A percentile compares a stretch with the other conserved stretches of the same genome.
Conservation (phyloP, 129 eudicot genomes). For the Flaveria trinervia region DNA sequence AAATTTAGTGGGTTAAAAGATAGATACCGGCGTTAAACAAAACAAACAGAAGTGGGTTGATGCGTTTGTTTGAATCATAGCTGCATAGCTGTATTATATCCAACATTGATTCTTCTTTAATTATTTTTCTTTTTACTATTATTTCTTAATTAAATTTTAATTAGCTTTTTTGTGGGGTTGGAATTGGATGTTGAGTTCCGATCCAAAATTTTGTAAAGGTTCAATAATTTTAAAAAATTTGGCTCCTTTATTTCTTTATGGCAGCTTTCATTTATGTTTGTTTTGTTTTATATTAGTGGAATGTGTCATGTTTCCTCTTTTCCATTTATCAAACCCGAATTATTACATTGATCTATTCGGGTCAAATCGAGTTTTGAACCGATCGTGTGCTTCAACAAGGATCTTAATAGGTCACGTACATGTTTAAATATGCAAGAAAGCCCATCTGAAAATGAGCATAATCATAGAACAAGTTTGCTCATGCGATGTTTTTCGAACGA, state of each 20-base stretch:
- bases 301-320: constrained; percentile 38
- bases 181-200: constrained; percentile 41
- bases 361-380: background rate
- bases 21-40: constrained; percentile 15
- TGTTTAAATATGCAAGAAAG: background rate
- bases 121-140: background rate
- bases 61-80: constrained; percentile 54
- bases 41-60: constrained; percentile 23
- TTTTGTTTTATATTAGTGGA: constrained; percentile 52
- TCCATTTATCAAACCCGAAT: constrained; percentile 41
- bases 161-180: constrained; percentile 28
- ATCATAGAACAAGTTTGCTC: background rate
- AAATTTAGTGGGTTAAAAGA: constrained; percentile 13
- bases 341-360: background rate
- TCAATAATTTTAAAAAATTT: constrained; percentile 29
- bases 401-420: background rate
- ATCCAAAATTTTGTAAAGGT: constrained; percentile 27
- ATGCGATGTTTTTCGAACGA: background rate
- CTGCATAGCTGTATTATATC: constrained; percentile 48
- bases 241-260: constrained; percentile 41
- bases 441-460: background rate
- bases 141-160: background rate
- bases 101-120: constrained; percentile 52
- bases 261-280: constrained; percentile 55
- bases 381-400: background rate